These are phyloP conservation scores for Plasmodium malariae DNA, from an alignment of 169 alveolate species.

Conservation along the genomic window DNA sequence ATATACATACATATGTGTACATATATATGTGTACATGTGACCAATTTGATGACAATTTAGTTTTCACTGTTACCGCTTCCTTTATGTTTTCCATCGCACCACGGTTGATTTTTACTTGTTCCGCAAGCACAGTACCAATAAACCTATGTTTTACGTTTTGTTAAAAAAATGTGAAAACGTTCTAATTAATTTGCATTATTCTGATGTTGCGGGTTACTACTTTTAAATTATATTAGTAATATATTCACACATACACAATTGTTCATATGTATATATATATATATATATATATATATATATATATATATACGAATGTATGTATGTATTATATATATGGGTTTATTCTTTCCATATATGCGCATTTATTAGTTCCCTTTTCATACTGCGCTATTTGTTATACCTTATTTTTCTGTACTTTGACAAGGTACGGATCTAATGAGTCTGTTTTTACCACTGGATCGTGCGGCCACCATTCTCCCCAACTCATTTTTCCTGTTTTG, in stretches of 20 bases:
- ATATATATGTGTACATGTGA: not conserved
- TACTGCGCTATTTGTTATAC: conserved; percentile 46
- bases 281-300: not conserved
- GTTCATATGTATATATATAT: not conserved
- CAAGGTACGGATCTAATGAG: conserved; percentile 84
- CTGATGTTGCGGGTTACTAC: no score
- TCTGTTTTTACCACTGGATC: conserved; percentile 86
- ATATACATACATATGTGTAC: not conserved
- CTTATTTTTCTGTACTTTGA: conserved; percentile 82
- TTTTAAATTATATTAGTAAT: no score
- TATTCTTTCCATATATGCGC: not conserved
- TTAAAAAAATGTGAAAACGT: conserved; percentile 25
- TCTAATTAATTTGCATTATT: no score
- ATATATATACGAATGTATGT: not conserved
- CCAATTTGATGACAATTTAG: not conserved
- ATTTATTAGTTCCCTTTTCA: not conserved
- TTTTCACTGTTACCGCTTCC: conserved; percentile 78
- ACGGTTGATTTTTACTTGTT: conserved; percentile 82
- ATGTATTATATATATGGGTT: conserved; percentile 9
- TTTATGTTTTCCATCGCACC: conserved; percentile 87
- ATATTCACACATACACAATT: no score
- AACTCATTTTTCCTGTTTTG: conserved; percentile 77
- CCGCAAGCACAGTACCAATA: conserved; percentile 89
- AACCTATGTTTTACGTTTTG: conserved; percentile 76
- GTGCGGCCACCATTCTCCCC: conserved; percentile 89